Base-by-base conservation (phyloP, 1,284 basidiomycete species). In the Retiboletus flavoniger region DNA sequence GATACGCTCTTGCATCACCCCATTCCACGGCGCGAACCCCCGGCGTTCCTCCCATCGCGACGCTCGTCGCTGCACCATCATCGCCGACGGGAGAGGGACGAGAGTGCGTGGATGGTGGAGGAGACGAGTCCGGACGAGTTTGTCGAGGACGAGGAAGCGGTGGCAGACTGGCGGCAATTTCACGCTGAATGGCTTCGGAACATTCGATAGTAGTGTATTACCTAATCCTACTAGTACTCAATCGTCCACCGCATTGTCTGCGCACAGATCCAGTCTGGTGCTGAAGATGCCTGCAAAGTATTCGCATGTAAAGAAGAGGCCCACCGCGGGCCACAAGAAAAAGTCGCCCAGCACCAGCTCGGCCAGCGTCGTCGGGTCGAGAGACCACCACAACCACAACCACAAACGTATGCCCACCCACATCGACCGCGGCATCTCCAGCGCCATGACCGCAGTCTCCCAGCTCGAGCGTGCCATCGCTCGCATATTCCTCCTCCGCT, bases 301-400 rank as follows among this genome's bases (percentile, higher is more conserved):
- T 69, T 85, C 84, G 17, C 84, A 86, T 68, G 79, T 83, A n/a
- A 85, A 84, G 75, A 85, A 84, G 64, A 71, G 81, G 39, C 71
- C 79, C 8, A 72, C 75, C 0, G 72, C 73, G 6, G 58, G 67
- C 7, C 62, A 74, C 7, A 72, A 76, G 62, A 81, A 78, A 63
- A 77, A 78, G 56, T 62, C 72, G 10, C 67, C 51, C 45, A 65
- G 44, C 65, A 63, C 55, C 64, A 62, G 28, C 49, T 32, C 55
- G 9, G 41, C 45, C 7, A 41, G 2, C 36, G 21, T 66, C 47
- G 38, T 19, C 7, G 54, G 50, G 28, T 50, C 50, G 5, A 50
- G 48, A 38, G 60, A 74, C 44, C 41, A 65, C 24, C 24, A 24
- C 24, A 24, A 24, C 4, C 24, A 5, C 21, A 67, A 68, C 42